Percentiles rank a stretch among this genome's conserved stretches.
Conservation (phyloP, 2,329 filamentous ascomycete species). For the Hymenoscyphus occultus region DNA sequence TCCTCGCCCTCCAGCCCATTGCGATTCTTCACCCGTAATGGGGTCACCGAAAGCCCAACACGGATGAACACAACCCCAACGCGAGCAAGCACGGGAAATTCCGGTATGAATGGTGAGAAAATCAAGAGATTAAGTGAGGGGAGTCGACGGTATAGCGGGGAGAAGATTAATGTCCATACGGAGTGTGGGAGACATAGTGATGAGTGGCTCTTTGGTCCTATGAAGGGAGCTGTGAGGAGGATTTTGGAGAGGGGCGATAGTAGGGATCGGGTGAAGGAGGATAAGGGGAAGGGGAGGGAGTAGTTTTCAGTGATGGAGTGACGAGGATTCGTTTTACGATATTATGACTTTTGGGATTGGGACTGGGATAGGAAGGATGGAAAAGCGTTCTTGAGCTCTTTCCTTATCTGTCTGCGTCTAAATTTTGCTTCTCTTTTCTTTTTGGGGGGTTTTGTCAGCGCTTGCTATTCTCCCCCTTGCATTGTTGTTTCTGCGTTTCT, state of each 20-base stretch:
- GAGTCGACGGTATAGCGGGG: constrained; percentile 12
- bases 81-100: background rate
- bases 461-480: background rate
- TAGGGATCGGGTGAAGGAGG: background rate
- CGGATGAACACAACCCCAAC: constrained; percentile 7
- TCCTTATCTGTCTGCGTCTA: background rate
- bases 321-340: background rate
- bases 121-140: constrained; percentile 6
- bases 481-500: background rate
- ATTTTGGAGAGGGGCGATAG: constrained; percentile 7
- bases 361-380: background rate
- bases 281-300: background rate
- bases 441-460: background rate
- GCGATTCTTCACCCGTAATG: background rate
- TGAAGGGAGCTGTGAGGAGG: constrained; percentile 20
- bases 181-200: constrained; percentile 30
- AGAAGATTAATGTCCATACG: constrained; percentile 26
- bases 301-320: background rate
- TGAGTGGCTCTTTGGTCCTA: constrained; percentile 28
- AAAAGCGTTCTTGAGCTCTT: background rate
- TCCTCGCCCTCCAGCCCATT: background rate
- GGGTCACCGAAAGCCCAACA: background rate
- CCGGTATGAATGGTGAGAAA: background rate
- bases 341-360: background rate
- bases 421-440: background rate